Evolutionary conservation across 495 filamentous ascomycete genomes (phyloP), one percentile per base, ranked within the genome.

Genomic region (Neurospora tetrasperma): DNA sequence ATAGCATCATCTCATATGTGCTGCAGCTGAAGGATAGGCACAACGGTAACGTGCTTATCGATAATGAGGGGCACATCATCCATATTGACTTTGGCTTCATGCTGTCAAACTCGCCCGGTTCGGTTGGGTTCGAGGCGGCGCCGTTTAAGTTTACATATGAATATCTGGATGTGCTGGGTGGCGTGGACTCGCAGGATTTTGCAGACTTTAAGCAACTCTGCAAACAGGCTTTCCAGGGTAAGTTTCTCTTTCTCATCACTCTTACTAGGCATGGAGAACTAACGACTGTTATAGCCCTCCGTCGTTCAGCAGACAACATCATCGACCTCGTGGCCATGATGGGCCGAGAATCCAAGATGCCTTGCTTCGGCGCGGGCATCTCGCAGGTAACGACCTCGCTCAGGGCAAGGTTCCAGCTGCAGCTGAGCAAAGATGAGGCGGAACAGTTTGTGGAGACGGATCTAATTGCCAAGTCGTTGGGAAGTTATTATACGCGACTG

Each of bases 41-140:
- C 81, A 93, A 93, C 76, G 91, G 91, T 20, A 93, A 93, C 76
- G 89, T 93, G 41, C 83, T 93, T 66, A 91, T 93, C 75, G 91
- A 93, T 76, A 92, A 91, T 77, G 87, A 90, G 77, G 91, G 91
- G 18, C 91, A 93, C 76, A 91, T 93, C 38, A 91, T 93, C 73
- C 91, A 93, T 77, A 93, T 93, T 73, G 91, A 93, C 80, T 93
- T 93, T 79, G 91, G 91, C 66, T 93, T 93, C 79, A 93, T 93
- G 91, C 85, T 93, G 66, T 91, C 89, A 8, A 93, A 93, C 79
- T 92, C 90, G 20, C 91, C 91, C 20, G 91, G 91, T 3, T 87
- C 86, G 39, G 90, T 93, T 72, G 90, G 91, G 66, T 93, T 93
- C 76, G 91, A 93, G 79, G 90, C 91, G 31, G 91, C 91, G 38